Conservation (phyloP, 2,329 filamentous ascomycete species). For the Capronia coronata region DNA sequence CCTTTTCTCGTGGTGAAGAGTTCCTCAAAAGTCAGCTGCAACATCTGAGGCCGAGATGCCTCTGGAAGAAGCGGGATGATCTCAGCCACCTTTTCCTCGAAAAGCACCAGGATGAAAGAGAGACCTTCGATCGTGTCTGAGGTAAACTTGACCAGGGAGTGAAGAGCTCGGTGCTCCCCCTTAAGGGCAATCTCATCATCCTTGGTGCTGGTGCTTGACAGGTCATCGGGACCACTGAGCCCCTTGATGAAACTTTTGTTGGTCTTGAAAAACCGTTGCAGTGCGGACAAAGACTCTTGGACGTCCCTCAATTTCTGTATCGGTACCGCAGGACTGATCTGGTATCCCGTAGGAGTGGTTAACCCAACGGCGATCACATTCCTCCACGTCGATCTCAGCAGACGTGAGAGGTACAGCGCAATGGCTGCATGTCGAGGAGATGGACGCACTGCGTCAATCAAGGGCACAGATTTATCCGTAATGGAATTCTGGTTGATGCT, state of each 20-base stretch:
- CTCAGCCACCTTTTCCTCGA: conserved; percentile 86
- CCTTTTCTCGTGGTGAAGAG: conserved; percentile 75
- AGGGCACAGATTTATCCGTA: conserved; percentile 53
- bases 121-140: conserved; percentile 92
- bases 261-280: conserved; percentile 75
- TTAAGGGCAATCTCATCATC: conserved; percentile 89
- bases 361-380: conserved; percentile 60
- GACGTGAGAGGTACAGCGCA: conserved; percentile 75
- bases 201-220: conserved; percentile 69
- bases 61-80: conserved; percentile 74
- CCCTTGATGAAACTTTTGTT: conserved; percentile 92
- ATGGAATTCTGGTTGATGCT: conserved; percentile 71
- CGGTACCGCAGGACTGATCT: conserved; percentile 61
- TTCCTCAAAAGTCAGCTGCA: conserved; percentile 75
- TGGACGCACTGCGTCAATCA: conserved; percentile 74
- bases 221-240: conserved; percentile 78
- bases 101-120: conserved; percentile 88
- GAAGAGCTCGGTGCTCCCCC: conserved; percentile 86
- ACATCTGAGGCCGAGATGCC: conserved; percentile 60
- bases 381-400: conserved; percentile 88
- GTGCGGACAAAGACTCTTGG: conserved; percentile 70
- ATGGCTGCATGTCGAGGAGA: conserved; percentile 87
- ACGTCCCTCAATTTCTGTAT: conserved; percentile 64
- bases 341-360: conserved; percentile 52
- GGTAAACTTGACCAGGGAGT: conserved; percentile 77